A percentile compares a stretch with the other conserved stretches of the same genome.
Evolutionary conservation across 1,284 basidiomycete species (phyloP).

Genomic region (Tremellales sp.): DNA sequence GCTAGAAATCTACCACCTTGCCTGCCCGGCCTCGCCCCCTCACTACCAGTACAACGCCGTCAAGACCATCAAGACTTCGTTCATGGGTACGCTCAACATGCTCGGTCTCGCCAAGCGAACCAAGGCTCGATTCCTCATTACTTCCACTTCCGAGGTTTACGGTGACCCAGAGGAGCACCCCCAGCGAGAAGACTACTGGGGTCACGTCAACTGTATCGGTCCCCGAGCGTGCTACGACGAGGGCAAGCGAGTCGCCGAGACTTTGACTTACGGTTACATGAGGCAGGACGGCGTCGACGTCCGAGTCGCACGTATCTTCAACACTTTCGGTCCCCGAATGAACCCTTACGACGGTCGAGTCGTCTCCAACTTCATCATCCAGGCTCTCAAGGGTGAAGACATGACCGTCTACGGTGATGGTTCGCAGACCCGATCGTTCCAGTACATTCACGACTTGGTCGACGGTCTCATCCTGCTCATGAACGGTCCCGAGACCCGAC

Average conservation of each 20-base stretch:
- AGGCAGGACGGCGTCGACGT: constrained; percentile 93
- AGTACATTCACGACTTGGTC: constrained; percentile 63
- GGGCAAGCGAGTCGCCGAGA: constrained; percentile 93
- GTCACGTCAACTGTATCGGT: constrained; percentile 95
- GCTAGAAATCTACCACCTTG: constrained; percentile 93
- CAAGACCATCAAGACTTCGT: constrained; percentile 97
- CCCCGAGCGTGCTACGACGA: constrained; percentile 98
- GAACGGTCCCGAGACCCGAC: constrained; percentile 84
- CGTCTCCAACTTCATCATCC: constrained; percentile 97
- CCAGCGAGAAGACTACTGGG: constrained; percentile 94
- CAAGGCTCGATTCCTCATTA: constrained; percentile 93
- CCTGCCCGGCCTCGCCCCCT: constrained; percentile 91
- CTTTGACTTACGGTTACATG: constrained; percentile 89
- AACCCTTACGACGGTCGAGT: constrained; percentile 94
- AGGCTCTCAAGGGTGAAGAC: constrained; percentile 89
- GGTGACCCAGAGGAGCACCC: constrained; percentile 96
- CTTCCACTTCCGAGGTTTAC: constrained; percentile 90
- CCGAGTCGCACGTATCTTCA: constrained; percentile 93
- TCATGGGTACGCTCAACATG: constrained; percentile 96
- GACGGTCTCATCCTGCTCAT: constrained; percentile 75
- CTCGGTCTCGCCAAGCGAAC: constrained; percentile 96
- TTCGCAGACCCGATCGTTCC: constrained; percentile 91
- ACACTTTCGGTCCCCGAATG: constrained; percentile 62
- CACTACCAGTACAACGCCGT: constrained; percentile 94
- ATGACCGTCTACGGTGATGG: constrained; percentile 98